Evolutionary conservation across 2,329 filamentous ascomycete species (phyloP), one percentile per base, ranked within the genome.

Genomic region (Trichoderma guizhouense): DNA sequence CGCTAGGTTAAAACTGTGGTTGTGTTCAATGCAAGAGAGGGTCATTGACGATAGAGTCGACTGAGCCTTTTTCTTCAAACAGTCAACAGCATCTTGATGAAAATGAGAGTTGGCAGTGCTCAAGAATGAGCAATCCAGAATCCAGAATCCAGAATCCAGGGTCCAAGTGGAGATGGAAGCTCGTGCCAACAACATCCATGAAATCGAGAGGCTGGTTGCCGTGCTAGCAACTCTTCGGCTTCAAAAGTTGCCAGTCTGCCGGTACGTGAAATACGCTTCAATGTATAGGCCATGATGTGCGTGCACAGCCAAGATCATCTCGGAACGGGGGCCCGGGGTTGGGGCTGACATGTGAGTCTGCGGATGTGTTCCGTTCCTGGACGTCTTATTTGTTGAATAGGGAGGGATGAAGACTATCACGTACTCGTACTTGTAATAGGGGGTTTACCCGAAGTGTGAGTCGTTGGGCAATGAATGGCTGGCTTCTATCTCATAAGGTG

Each of bases 301-400:
- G 64, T 67, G 51, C 47, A 51, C 30, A 65, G 43, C 28, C 51
- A 26, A 53, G 47, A 67, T 67, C 64, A 67, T 67, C 64, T 58
- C 51, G 51, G 64, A 39, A 67, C 64, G 15, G 51, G 62, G 51
- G 64, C 32, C 64, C 47, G 64, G 32, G 51, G 51, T 30, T 58
- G 51, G 51, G 51, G 64, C 51, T 55, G 64, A 67, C 51, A 67
- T 43, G 32, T 67, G 64, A 67, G 64, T 36, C 47, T 57, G 64
- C 64, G 64, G 64, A 67, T 57, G 64, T 18, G 18, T 30, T 64
- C 39, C 61, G 61, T 64, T 26, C 26, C 43, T 30, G 28, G 36
- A 26, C 30, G 15, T 9, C n/a, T 53, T 53, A 53, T 53, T 53
- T 53, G n/a, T 53, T 53, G 47, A 53, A 53, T 53, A 53, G 47